Base-by-base conservation (phyloP, 441 rosid genomes). In the Heliophila coronopifolia region DNA sequence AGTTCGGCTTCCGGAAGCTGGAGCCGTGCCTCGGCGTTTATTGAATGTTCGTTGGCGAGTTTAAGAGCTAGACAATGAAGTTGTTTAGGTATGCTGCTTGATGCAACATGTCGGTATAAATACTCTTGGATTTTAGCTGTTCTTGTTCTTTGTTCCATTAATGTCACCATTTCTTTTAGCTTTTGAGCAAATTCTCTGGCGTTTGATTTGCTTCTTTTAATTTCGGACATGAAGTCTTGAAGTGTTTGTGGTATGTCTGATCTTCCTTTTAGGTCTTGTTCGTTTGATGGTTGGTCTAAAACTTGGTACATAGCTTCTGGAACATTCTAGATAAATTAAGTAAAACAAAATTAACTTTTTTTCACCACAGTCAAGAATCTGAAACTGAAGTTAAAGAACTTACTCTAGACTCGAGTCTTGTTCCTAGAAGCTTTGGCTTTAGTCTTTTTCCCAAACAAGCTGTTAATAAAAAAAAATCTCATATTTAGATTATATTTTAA, bases 21-120 rank as follows among this genome's bases (percentile, higher is more conserved):
- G 41, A 83, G 77, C 18, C 95, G 87, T 17, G 99, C 99, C 0
- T 83, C 97, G 44, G 99, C 95, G 22, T 92, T 92, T 59, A 73
- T 81, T 1, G 97, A 79, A 65, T 92, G 95, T 46, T 92, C 95
- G 26, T 79, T 72, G 50, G 99, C 97, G 34, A 92, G 69, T 73
- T 74, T 78, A 4, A 92, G 76, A 38, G 86, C 80, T 4, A 92
- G 71, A 62, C 99, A 92, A 38, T 88, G 89, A 5, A 92, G 90
- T 71, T 88, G 95, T 63, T 92, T 92, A 0, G 99, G 99, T 59
- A 92, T 86, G 79, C 97, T 86, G 63, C 94, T 83, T 30, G 95
- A 92, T 17, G 99, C 97, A 4, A 88, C 91, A n/a, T 92, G 99
- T 19, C 94, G 73, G 63, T 92, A 85, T 45, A 88, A 27, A 45